phyloP scores from a whole-genome alignment of 805 yeast species.

The Candida glaebosa region DNA sequence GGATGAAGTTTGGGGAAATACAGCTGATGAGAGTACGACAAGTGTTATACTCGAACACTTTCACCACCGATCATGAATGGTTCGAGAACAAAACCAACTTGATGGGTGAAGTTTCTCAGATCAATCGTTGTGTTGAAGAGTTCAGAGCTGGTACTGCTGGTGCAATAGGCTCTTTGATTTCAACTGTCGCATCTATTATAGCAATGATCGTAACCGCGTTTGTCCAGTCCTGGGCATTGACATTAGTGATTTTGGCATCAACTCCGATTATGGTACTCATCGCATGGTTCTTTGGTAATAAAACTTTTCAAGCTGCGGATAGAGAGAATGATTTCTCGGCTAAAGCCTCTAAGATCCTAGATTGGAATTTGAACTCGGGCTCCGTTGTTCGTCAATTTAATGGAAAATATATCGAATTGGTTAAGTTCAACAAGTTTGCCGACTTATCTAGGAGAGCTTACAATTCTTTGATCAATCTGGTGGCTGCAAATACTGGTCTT shows the following conservation, averaged over 20 bases:
- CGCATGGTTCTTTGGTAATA: conserved; percentile 48
- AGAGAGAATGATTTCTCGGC: conserved; percentile 57
- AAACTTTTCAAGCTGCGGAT: conserved; percentile 47
- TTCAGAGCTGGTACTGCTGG: conserved; percentile 65
- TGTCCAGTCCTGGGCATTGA: conserved; percentile 79
- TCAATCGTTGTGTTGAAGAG: conserved; percentile 74
- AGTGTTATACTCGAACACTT: conserved; percentile 39
- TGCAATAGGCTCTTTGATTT: conserved; percentile 54
- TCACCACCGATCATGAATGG: conserved; percentile 55
- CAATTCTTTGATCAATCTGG: conserved; percentile 42
- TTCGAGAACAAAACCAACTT: conserved; percentile 54
- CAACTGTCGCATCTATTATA: conserved; percentile 49
- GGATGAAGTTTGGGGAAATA: conserved; percentile 71
- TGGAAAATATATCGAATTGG: conserved; percentile 51
- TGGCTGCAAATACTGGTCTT: conserved; percentile 54
- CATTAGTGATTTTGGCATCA: conserved; percentile 71
- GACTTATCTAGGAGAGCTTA: conserved; percentile 37
- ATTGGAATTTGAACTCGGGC: conserved; percentile 67
- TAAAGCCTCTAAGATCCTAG: conserved; percentile 54
- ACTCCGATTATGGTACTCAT: conserved; percentile 61
- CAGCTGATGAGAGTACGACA: conserved; percentile 59
- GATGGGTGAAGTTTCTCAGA: conserved; percentile 62
- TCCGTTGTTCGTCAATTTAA: conserved; percentile 59
- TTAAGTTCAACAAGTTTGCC: conserved; percentile 37
- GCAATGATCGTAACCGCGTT: conserved; percentile 64